A percentile compares a stretch with the other conserved stretches of the same genome.
Conservation (phyloP, 306 rosid genomes). For the Cucumis cinereus region DNA sequence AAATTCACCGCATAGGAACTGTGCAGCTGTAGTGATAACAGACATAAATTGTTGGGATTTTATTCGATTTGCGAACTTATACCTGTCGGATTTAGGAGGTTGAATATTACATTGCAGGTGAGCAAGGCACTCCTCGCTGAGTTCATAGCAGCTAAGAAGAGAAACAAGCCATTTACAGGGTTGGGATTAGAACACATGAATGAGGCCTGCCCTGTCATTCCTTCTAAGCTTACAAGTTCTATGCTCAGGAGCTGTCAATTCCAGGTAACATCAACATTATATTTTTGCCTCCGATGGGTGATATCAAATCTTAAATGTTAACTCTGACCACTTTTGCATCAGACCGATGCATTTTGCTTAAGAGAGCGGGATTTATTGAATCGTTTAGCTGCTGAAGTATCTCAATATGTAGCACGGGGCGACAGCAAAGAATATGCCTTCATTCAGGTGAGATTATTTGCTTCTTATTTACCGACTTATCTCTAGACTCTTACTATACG, state of each 20-base stretch:
- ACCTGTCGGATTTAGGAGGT: background rate
- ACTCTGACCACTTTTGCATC: slow-evolving; percentile 16
- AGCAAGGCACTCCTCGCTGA: slow-evolving; percentile 84
- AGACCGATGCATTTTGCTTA: slow-evolving; percentile 67
- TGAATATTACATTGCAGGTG: slow-evolving; percentile 36
- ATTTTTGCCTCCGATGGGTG: background rate
- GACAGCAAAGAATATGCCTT: slow-evolving; percentile 59
- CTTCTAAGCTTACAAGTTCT: slow-evolving; percentile 53
- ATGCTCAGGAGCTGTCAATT: slow-evolving; percentile 44
- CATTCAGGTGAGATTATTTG: slow-evolving; percentile 39
- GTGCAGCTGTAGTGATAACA: background rate
- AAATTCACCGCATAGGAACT: background rate
- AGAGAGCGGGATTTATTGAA: slow-evolving; percentile 77
- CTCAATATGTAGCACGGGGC: slow-evolving; percentile 52
- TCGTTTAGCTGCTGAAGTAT: slow-evolving; percentile 62
- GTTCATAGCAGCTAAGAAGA: slow-evolving; percentile 41
- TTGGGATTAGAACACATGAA: slow-evolving; percentile 92
- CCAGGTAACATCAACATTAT: slow-evolving; percentile 45
- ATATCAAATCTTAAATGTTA: slow-evolving; percentile 4
- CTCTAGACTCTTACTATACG: background rate
- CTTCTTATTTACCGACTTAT: background rate
- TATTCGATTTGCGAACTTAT: background rate
- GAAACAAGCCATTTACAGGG: slow-evolving; percentile 54
- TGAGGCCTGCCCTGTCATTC: slow-evolving; percentile 44
- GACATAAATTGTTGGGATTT: background rate